These are phyloP conservation scores for Epithemia pelagica DNA, from an alignment of 108 stramenopile species.

Conservation along the genomic window DNA sequence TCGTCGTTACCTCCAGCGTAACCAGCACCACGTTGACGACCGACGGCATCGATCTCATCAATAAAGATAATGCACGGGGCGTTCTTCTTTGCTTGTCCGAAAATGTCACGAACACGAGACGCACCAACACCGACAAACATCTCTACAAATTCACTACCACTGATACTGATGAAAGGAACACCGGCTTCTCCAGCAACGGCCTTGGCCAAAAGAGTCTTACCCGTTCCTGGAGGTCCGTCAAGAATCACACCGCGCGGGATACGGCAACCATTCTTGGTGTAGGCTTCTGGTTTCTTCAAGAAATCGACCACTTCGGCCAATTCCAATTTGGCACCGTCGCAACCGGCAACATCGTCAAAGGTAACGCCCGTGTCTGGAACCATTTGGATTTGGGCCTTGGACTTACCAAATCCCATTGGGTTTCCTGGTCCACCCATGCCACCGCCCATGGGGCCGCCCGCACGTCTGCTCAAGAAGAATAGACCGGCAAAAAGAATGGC, in stretches of 20 bases:
- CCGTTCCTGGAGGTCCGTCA: constrained; percentile 80
- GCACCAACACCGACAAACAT: constrained; percentile 98
- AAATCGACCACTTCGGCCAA: constrained; percentile 96
- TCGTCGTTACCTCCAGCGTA: constrained; percentile 95
- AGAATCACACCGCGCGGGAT: constrained; percentile 80
- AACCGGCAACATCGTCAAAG: constrained; percentile 96
- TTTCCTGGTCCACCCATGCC: constrained; percentile 76
- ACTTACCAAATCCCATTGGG: constrained; percentile 85
- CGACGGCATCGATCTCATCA: constrained; percentile 96
- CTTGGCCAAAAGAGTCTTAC: constrained; percentile 92
- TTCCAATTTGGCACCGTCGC: constrained; percentile 92
- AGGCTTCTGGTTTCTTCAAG: constrained; percentile 86
- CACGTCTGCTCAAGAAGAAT: constrained; percentile 86
- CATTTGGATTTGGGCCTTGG: constrained; percentile 86
- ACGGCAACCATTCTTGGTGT: constrained; percentile 79
- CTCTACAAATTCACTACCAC: constrained; percentile 97
- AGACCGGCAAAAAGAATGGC: constrained; percentile 85
- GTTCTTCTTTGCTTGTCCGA: constrained; percentile 89
- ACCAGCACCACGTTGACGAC: constrained; percentile 86
- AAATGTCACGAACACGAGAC: constrained; percentile 92
- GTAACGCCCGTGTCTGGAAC: constrained; percentile 80
- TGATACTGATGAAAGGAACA: constrained; percentile 91
- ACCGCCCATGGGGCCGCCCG: constrained; percentile 47
- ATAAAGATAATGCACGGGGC: constrained; percentile 97
- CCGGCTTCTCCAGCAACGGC: constrained; percentile 98